Conservation (phyloP, 371 early-diverging fungal genomes). For the Circinella minor region DNA sequence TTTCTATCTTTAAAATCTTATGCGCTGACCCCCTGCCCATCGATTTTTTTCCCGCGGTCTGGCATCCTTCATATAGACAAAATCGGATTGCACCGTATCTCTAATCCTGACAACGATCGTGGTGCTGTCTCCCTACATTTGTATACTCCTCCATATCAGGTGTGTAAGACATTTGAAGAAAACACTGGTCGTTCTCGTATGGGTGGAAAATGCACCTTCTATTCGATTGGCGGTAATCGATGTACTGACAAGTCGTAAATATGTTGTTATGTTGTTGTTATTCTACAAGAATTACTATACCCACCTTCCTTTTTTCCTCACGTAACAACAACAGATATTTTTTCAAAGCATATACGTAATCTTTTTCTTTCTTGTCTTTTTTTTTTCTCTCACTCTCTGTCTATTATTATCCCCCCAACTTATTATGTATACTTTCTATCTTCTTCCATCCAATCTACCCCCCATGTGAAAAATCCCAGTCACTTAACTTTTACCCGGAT, state of each 20-base stretch:
- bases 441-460: no score
- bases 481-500: constrained; percentile 1
- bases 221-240: constrained; percentile 59
- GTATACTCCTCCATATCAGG: constrained; percentile 89
- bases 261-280: background rate
- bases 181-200: constrained; percentile 70
- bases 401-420: no score
- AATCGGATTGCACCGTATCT: constrained; percentile 88
- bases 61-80: constrained; percentile 56
- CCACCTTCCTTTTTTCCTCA: constrained; percentile 1
- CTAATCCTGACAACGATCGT: constrained; percentile 65
- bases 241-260: constrained; percentile 3
- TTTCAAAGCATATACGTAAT: no score
- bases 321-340: no score
- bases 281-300: background rate
- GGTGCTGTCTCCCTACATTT: constrained; percentile 90
- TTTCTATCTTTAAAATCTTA: background rate
- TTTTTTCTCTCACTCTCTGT: no score
- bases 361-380: no score
- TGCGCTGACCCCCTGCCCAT: no score
- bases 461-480: no score
- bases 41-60: constrained; percentile 2
- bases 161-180: constrained; percentile 87
- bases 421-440: no score
- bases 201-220: constrained; percentile 74